phyloP scores from a whole-genome alignment of 768 basidiomycete genomes.

The Ramaria sp. region DNA sequence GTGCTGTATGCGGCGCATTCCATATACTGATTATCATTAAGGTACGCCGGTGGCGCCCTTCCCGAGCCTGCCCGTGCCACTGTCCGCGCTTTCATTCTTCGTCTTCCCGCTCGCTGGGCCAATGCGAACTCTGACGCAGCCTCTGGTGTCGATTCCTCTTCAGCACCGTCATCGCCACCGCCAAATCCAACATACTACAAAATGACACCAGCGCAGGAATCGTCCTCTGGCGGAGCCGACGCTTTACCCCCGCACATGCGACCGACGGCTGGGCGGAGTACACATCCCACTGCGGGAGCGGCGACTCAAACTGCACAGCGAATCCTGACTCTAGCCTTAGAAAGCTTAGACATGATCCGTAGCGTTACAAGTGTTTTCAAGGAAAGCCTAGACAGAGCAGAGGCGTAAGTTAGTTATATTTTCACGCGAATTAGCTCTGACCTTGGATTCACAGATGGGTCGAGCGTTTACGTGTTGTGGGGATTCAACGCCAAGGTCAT shows the following conservation, averaged over 20 bases:
- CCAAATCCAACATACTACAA: background rate
- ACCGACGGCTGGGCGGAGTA: constrained; percentile 9
- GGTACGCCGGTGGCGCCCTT: constrained; percentile 76
- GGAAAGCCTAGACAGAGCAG: constrained; percentile 80
- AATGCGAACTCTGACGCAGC: constrained; percentile 22
- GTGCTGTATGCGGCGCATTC: background rate
- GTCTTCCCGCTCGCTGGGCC: constrained; percentile 77
- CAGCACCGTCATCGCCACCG: constrained; percentile 1
- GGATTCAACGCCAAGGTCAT: constrained; percentile 45
- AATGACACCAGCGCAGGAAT: background rate
- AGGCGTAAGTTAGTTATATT: constrained; percentile 44
- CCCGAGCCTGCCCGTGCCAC: constrained; percentile 72
- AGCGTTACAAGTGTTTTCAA: constrained; percentile 81
- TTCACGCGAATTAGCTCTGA: constrained; percentile 8
- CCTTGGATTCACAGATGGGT: constrained; percentile 50
- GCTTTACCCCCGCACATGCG: background rate
- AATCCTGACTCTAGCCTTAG: constrained; percentile 75
- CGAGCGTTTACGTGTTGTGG: constrained; percentile 65
- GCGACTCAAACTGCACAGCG: constrained; percentile 70
- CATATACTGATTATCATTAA: constrained; percentile 24
- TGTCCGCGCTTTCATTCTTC: constrained; percentile 68
- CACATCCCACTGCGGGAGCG: constrained; percentile 33
- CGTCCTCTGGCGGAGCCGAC: background rate
- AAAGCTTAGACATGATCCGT: constrained; percentile 88
- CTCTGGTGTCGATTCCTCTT: constrained; percentile 6